Percentiles rank a stretch among this genome's conserved stretches.
Conservation (phyloP, 352 stramenopile species). For the Phytophthora constricta region DNA sequence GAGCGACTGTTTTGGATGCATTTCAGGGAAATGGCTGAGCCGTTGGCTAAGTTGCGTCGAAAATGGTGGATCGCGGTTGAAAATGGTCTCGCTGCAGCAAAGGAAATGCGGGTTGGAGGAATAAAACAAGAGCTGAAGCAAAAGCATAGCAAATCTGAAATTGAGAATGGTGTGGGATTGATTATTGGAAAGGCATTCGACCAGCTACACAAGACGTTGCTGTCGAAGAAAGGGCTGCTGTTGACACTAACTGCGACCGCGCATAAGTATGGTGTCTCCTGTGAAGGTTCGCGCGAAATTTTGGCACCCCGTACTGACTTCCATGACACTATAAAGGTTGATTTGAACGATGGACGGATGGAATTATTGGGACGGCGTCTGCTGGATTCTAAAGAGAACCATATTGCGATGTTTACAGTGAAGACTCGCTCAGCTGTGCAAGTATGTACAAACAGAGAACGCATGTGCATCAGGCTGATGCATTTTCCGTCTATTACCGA, state of each 20-base stretch:
- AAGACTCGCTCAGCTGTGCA: constrained; percentile 33
- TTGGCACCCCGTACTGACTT: constrained; percentile 4
- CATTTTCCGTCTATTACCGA: constrained; percentile 14
- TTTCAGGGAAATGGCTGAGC: constrained; percentile 21
- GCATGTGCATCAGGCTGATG: constrained; percentile 32
- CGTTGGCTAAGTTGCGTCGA: constrained; percentile 22
- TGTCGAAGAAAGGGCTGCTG: constrained; percentile 16
- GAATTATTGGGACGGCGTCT: constrained; percentile 23
- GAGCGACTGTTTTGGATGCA: constrained; percentile 8
- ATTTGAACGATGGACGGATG: not conserved
- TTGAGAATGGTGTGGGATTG: constrained; percentile 9
- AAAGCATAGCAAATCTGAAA: not conserved
- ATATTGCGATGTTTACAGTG: constrained; percentile 39
- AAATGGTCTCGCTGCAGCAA: constrained; percentile 15
- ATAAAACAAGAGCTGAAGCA: constrained; percentile 11
- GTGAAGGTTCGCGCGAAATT: constrained; percentile 7
- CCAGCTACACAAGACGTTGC: not conserved
- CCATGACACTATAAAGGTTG: constrained; percentile 31
- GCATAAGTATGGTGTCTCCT: constrained; percentile 7
- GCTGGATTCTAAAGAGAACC: constrained; percentile 9
- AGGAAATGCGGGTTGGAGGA: not conserved
- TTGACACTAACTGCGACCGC: constrained; percentile 7
- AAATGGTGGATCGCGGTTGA: constrained; percentile 45
- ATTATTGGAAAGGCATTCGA: constrained; percentile 16
- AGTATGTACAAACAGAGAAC: constrained; percentile 21